Evolutionary conservation across 1,284 basidiomycete genomes (phyloP), one percentile per base, ranked within the genome.

Genomic region (Salmacisia buchloeana): DNA sequence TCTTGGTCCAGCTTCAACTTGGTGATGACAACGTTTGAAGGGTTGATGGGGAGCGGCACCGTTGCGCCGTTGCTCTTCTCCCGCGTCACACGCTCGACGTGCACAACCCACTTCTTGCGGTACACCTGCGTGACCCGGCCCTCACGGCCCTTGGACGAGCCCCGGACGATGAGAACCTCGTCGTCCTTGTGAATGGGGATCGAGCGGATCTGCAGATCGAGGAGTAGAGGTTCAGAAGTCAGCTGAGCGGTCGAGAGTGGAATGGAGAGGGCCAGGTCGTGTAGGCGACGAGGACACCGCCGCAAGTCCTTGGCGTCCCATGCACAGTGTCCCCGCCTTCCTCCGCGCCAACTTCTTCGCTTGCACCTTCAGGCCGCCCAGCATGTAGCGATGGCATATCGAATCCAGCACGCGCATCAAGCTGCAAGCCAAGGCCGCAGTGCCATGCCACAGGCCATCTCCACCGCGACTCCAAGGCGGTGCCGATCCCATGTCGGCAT

Each of bases 21-120:
- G 70, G 78, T 79, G 69, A 99, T 93, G 75, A 97, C 91, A 65
- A 97, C 92, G 82, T 97, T 98, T 84, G 90, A 92, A 69, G 96
- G 94, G 86, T 94, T 89, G 78, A 99, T 88, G 75, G 93, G 93
- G 78, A 97, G 92, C 78, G 91, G 89, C 65, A 89, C 87, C 65
- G 93, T 89, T 69, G 93, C 89, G 74, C 96, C 96, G 82, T 96
- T 97, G 74, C 91, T 91, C 85, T 98, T 98, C 85, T 99, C 96
- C 73, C 94, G 88, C 81, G 90, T 89, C 68, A 99, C 93, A 81
- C 94, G 91, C 83, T 98, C 96, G 80, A 99, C 90, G 84, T 97
- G 90, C 83, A 98, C 90, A 65, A 97, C 92, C 91, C 92, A 97
- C 84, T 97, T 97, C 89, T 97, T 97, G 82, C 94, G 90, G 88